Evolutionary conservation across 176 grass and related monocot genomes (phyloP).

Genomic region (Juncus inflexus): DNA sequence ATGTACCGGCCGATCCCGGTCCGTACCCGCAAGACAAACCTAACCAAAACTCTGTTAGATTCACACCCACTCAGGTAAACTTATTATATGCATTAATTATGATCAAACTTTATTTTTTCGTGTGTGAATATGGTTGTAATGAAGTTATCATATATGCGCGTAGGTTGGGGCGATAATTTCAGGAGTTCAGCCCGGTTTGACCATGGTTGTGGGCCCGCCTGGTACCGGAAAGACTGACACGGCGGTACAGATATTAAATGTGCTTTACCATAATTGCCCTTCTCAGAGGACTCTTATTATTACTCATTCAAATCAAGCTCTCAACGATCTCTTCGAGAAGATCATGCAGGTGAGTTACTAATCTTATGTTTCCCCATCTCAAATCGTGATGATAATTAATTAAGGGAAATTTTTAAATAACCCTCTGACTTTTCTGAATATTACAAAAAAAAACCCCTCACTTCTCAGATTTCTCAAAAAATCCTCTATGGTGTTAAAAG

Average conservation of each 20-base stretch:
- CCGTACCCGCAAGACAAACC: constrained; percentile 99
- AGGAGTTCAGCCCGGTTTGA: constrained; percentile 89
- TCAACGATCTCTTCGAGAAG: constrained; percentile 99
- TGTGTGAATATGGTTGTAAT: not conserved
- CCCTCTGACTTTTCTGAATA: too few relatives aligned
- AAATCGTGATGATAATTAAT: not conserved
- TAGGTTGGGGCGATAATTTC: constrained; percentile 96
- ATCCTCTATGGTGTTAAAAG: too few relatives aligned
- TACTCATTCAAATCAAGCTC: constrained; percentile 97
- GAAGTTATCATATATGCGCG: constrained; percentile 31
- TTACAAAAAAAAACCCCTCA: too few relatives aligned
- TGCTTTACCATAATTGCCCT: constrained; percentile 98
- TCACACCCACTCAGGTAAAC: constrained; percentile 97
- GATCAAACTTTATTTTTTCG: not conserved
- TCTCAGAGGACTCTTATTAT: constrained; percentile 98
- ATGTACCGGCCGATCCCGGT: constrained; percentile 82
- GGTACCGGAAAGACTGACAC: constrained; percentile 99
- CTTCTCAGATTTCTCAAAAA: too few relatives aligned
- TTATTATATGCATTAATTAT: not conserved
- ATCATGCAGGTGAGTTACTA: constrained; percentile 80
- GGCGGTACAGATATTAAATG: constrained; percentile 98
- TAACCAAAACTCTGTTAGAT: constrained; percentile 89
- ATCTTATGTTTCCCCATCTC: not conserved
- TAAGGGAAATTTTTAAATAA: too few relatives aligned
- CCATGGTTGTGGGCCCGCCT: constrained; percentile 99